These are phyloP conservation scores for Linnemannia exigua DNA, from an alignment of 192 early-diverging fungal species.

Conservation along the genomic window DNA sequence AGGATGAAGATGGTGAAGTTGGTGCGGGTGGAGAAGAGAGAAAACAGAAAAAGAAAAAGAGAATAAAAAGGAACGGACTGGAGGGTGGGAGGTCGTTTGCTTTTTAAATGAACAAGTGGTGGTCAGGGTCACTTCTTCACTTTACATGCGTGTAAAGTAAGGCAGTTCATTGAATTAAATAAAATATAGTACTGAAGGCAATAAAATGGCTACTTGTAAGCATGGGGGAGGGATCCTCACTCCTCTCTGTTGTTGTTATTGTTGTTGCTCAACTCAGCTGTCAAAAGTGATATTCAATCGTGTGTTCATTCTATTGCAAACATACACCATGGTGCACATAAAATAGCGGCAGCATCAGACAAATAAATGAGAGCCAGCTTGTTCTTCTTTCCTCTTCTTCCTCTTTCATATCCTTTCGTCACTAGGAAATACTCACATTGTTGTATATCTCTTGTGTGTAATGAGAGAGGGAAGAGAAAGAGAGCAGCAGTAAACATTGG, in stretches of 20 bases:
- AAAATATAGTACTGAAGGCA: neutral
- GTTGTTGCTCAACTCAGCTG: neutral
- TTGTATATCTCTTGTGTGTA: too few relatives aligned
- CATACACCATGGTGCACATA: neutral
- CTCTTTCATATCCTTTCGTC: neutral
- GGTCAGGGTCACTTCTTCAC: neutral
- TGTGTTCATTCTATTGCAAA: neutral
- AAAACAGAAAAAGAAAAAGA: neutral
- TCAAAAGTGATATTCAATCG: neutral
- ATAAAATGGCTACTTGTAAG: neutral
- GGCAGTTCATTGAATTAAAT: neutral
- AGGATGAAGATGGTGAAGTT: neutral
- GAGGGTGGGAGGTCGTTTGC: neutral
- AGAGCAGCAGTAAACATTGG: neutral
- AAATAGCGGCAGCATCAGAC: neutral
- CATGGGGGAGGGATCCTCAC: neutral
- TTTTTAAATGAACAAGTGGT: neutral
- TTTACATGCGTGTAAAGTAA: neutral
- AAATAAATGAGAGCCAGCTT: slow-evolving; percentile 3
- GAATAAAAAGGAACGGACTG: neutral
- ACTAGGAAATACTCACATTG: neutral
- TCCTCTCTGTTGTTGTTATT: neutral
- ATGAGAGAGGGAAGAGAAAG: too few relatives aligned
- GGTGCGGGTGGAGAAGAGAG: neutral
- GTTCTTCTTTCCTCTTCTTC: neutral